These are phyloP conservation scores for Abrus pulchellus DNA, from an alignment of 306 rosid species.

Conservation along the genomic window DNA sequence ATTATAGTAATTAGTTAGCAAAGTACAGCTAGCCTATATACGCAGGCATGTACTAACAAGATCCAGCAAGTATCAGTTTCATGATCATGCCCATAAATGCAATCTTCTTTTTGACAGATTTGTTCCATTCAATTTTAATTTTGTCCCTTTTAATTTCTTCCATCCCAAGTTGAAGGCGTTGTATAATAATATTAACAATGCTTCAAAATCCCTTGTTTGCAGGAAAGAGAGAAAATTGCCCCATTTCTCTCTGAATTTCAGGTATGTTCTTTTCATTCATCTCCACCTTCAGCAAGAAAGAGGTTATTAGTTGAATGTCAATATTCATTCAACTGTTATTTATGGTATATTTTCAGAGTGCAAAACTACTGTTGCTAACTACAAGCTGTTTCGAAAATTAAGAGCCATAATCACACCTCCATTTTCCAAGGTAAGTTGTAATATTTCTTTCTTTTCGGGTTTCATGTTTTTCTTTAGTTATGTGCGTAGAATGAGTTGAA, in stretches of 20 bases:
- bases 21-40: background rate
- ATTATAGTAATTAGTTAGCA: background rate
- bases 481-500: background rate
- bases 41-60: background rate
- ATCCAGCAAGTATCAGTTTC: background rate
- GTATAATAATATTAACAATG: background rate
- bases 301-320: background rate
- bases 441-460: background rate
- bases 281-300: background rate
- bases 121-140: constrained; percentile 4
- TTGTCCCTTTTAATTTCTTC: constrained; percentile 28
- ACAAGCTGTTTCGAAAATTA: background rate
- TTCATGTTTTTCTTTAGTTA: background rate
- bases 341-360: background rate
- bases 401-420: background rate
- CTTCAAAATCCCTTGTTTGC: background rate
- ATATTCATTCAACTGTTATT: background rate
- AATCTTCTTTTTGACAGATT: constrained; percentile 10
- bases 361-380: background rate
- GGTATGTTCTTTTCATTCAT: constrained; percentile 10
- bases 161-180: background rate
- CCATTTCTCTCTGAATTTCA: background rate
- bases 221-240: background rate
- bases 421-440: constrained; percentile 8
- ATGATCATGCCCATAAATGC: constrained; percentile 6